These are phyloP conservation scores for Ormosia emarginata DNA, from an alignment of 306 rosid genomes.

Conservation along the genomic window DNA sequence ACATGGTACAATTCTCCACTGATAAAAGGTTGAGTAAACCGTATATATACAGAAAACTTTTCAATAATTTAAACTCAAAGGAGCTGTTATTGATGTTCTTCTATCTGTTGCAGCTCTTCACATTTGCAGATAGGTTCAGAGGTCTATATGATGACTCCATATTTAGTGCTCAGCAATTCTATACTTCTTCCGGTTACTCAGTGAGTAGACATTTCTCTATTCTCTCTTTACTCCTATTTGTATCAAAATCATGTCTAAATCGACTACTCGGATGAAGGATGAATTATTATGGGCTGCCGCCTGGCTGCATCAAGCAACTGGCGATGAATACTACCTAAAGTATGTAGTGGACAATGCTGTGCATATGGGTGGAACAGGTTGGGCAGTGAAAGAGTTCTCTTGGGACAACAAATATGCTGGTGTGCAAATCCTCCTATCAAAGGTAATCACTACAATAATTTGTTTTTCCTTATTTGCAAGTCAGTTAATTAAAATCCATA, in stretches of 20 bases:
- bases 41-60: not conserved
- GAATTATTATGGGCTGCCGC: constrained; percentile 91
- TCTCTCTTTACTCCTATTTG: not conserved
- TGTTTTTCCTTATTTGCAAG: not conserved
- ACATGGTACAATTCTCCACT: not conserved
- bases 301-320: constrained; percentile 74
- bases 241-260: not conserved
- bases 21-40: not conserved
- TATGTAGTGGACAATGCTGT: constrained; percentile 71
- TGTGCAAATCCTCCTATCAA: constrained; percentile 71
- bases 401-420: constrained; percentile 96
- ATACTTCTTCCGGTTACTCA: constrained; percentile 73
- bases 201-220: constrained; percentile 30
- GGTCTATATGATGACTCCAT: constrained; percentile 71
- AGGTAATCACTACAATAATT: constrained; percentile 36
- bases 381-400: constrained; percentile 81
- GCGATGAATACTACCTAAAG: constrained; percentile 68
- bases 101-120: constrained; percentile 55
- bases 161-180: constrained; percentile 51
- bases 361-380: constrained; percentile 86
- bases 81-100: not conserved
- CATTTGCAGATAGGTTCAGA: constrained; percentile 77
- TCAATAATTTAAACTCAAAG: not conserved
- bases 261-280: constrained; percentile 40
- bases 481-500: not conserved